A percentile compares a stretch with the other conserved stretches of the same genome.
These are phyloP conservation scores for Akanthomyces muscarius DNA, from an alignment of 2,329 filamentous ascomycete species.

Conservation along the genomic window DNA sequence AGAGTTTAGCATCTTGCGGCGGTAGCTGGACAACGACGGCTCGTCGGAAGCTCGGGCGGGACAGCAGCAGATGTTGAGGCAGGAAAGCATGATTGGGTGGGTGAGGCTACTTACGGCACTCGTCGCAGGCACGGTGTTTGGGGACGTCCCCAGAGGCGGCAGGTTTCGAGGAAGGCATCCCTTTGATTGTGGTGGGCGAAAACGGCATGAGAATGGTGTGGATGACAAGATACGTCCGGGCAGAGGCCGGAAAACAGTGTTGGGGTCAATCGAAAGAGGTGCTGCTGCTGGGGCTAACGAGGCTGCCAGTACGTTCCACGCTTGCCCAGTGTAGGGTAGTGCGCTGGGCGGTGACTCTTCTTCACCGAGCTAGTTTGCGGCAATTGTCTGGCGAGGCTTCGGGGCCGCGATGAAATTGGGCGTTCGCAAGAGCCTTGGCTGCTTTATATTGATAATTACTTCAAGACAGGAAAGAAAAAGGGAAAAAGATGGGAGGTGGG, in stretches of 20 bases:
- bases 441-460: not conserved
- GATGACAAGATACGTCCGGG: not conserved
- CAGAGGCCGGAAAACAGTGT: not conserved
- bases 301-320: not conserved
- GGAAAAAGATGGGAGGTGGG: not conserved
- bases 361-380: constrained; percentile 3
- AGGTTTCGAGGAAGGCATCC: not conserved
- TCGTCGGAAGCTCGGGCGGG: not conserved
- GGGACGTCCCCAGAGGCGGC: constrained; percentile 24
- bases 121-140: constrained; percentile 62
- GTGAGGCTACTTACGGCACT: constrained; percentile 53
- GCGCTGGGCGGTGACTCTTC: not conserved
- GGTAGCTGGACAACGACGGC: not conserved
- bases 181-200: not conserved
- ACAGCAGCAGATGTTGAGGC: constrained; percentile 23
- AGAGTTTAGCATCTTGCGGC: not conserved
- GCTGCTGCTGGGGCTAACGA: not conserved
- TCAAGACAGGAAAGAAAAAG: not conserved
- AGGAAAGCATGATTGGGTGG: not conserved
- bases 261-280: not conserved
- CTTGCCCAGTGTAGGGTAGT: not conserved
- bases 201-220: not conserved
- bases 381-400: not conserved
- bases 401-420: not conserved
- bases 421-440: no score